Evolutionary conservation across 1,284 basidiomycete species (phyloP), one percentile per base, ranked within the genome.

Genomic region (Wolfiporia cocos): DNA sequence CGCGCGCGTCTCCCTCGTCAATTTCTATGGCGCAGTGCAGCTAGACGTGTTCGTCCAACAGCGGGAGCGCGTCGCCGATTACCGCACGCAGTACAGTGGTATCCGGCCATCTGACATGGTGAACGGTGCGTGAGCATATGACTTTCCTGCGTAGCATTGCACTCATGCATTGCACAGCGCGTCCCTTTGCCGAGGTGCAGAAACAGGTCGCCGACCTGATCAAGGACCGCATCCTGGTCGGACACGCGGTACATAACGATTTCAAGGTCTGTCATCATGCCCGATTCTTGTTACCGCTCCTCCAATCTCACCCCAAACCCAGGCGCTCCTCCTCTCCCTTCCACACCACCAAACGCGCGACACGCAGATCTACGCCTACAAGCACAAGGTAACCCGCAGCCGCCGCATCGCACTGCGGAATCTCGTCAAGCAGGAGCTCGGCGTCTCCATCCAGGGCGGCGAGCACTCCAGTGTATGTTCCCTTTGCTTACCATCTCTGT

Each of bases 211-310:
- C 92, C 0, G 80, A 78, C 21, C 54, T 98, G 12, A 63, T 96
- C 15, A 79, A 89, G 48, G 91, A 85, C 42, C 74, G 84, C 36
- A 79, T 96, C 28, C 62, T 99, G n/a, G 75, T 99, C 5, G 96
- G 95, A 1, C 95, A 99, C 60, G 94, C 95, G 0, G 72, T 99
- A 5, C 75, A 86, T 53, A 94, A 99, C 54, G 95, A 99, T 66
- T 69, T 96, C 18, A 87, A 91, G 68, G 90, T 85, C 45, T 35
- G 69, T 41, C 3, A 50, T 14, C 26, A 14, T 28, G 17, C 5
- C 12, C 17, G 5, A 26, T 31, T 22, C 22, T 26, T 32, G 2
- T 26, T 28, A 29, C 29, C 44, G 30, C 31, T 2, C 18, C 9
- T 34, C 12, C 17, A 17, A 18, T 26, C 37, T 19, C 29, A 9